Evolutionary conservation across 176 grass and related monocot genomes (phyloP), one percentile per base, ranked within the genome.

Genomic region (Hyparrhenia diplandra): DNA sequence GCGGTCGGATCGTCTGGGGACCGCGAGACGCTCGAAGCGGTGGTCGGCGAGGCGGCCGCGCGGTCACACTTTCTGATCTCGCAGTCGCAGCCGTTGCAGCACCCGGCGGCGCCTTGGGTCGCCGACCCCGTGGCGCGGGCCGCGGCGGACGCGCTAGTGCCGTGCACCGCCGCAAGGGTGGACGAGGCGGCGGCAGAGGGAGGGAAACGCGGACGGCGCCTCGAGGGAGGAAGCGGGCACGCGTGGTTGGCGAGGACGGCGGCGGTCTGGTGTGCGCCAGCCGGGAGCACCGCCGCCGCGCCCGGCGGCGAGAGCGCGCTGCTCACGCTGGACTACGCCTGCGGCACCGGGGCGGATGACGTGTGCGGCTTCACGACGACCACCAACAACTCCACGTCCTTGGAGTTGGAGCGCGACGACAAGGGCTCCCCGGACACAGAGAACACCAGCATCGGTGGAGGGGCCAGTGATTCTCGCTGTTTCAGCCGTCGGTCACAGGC

Each of bases 11-110:
- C 5, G 8, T 18, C 10, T 5, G n/a, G 75, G 4, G 84, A 87
- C 76, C 80, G 78, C 1, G 95, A 94, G 70, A 99, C 87, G 14
- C 88, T 99, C 7, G 97, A 99, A 80, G 89, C 89, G 3, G 89
- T 99, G 34, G 97, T 99, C 16, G 85, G 92, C 12, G 92, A 95
- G 79, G 93, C 90, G 64, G 92, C 85, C 43, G 74, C 89, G 18
- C 81, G 82, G 14, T 31, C 80, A 14, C 86, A 84, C 78, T 73
- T 84, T 57, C 27, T 71, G n/a, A n/a, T n/a, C 40, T 72, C 68
- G 43, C 87, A 55, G 1, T 61, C 10, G 21, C 6, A 9, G 60
- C 75, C 17, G 65, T 0, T 51, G 23, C 21, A 10, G 7, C 51
- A 74, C 1, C 10, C 18, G 5, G 43, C 62, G 30, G 64, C 64